Base-by-base conservation (phyloP, 495 filamentous ascomycete species). In the Daldinia decipiens region DNA sequence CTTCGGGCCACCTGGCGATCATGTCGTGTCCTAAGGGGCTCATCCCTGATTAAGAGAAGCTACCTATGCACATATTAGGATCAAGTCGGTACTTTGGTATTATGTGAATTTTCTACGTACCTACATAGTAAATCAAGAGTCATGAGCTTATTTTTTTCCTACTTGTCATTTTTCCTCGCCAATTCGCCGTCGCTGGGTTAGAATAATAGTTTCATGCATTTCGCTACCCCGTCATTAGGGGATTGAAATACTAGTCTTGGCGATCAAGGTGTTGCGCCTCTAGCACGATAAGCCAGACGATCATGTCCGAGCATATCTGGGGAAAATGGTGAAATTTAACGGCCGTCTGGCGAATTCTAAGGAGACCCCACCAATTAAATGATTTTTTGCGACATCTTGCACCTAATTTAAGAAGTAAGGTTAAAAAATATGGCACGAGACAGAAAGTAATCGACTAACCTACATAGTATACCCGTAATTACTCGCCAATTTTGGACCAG, bases 261-360 rank as follows among this genome's bases (percentile, higher is more conserved):
- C 71, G 67, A 67, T 70, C 67, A 74, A 74, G 63, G 36, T 74
- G 67, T 62, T 73, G 58, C 58, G 58, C 58, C 45, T 68, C 55
- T 17, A 56, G 56, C 34, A 29, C 60, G 62, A 64, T 69, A 60
- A 56, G 62, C 45, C 59, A 65, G 67, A 64, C 59, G 71, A 70
- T 74, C 62, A 57, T 58, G 47, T 70, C 67, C 65, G 58, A 67
- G 67, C 65, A 73, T 69, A 73, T 73, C 65, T 63, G 70, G 70
- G 70, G 62, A 69, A 66, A 21, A 73, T 61, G 62, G 45, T 65
- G 65, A 59, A 59, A 65, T 68, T 72, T 53, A 50, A n/a, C 24
- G 32, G 21, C 27, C 38, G 55, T 47, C 64, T 60, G 38, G 24
- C 45, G 52, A 29, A 59, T 59, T 64, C 34, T 58, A 45, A 54